Evolutionary conservation across 192 early-diverging fungal species (phyloP).

Genomic region (Coemansia sp.): DNA sequence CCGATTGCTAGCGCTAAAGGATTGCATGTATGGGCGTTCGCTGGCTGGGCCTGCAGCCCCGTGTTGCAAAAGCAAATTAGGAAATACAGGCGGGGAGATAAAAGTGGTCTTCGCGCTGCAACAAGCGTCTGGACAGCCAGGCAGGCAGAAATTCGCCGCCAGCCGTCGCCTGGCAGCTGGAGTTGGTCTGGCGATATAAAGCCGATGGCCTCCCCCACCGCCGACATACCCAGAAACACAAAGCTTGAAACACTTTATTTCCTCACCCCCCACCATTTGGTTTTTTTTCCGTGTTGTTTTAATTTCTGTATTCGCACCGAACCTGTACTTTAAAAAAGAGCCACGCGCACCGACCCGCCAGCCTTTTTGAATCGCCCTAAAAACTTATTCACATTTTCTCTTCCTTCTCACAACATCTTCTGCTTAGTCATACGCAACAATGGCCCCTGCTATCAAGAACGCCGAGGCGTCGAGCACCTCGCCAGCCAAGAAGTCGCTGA

Average conservation of each 20-base stretch:
- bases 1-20: no score
- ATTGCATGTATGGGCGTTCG: no score
- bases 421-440: constrained; percentile 29
- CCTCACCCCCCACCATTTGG: background rate
- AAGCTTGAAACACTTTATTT: constrained; percentile 2
- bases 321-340: constrained; percentile 14
- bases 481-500: constrained; percentile 25
- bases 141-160: constrained; percentile 8
- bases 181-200: constrained; percentile 1
- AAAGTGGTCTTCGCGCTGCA: constrained; percentile 1
- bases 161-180: background rate
- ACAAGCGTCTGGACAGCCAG: background rate
- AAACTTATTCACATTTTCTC: constrained; percentile 3
- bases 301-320: background rate
- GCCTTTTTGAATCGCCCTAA: background rate
- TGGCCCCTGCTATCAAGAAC: constrained; percentile 31
- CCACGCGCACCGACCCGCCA: background rate
- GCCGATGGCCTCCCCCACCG: background rate
- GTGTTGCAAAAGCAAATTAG: background rate
- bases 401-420: background rate
- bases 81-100: constrained; percentile 2
- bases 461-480: constrained; percentile 2
- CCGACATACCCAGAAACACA: constrained; percentile 10
- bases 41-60: constrained; percentile 8
- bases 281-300: background rate